phyloP scores from a whole-genome alignment of 768 basidiomycete species.

The Psilocybe subaeruginosa region DNA sequence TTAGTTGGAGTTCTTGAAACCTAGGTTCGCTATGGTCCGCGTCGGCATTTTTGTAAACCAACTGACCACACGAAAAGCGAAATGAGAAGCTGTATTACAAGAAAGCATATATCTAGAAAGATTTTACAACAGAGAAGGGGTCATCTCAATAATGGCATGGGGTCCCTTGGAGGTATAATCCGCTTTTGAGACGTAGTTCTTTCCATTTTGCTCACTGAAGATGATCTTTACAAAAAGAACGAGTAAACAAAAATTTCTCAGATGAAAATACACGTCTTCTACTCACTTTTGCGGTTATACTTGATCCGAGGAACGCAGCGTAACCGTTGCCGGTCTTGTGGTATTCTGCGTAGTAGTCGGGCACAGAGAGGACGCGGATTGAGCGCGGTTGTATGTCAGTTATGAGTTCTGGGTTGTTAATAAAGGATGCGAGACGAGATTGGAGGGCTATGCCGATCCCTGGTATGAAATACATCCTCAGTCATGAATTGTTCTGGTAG shows the following conservation, averaged over 20 bases:
- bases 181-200: constrained; percentile 76
- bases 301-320: constrained; percentile 80
- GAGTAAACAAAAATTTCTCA: not conserved
- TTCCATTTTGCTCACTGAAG: constrained; percentile 69
- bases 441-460: constrained; percentile 72
- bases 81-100: not conserved
- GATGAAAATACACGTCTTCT: not conserved
- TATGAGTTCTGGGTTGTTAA: constrained; percentile 61
- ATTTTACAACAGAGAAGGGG: constrained; percentile 66
- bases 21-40: not conserved
- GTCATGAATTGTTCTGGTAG: not conserved
- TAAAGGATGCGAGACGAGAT: constrained; percentile 66
- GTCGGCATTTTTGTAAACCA: not conserved
- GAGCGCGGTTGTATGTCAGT: constrained; percentile 75
- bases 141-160: constrained; percentile 74
- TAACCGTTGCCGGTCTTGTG: constrained; percentile 82
- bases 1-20: not conserved
- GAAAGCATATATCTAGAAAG: not conserved
- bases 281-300: constrained; percentile 83
- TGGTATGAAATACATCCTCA: constrained; percentile 25
- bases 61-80: not conserved
- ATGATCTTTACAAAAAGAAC: constrained; percentile 53
- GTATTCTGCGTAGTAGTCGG: constrained; percentile 92
- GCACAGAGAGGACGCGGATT: constrained; percentile 66
- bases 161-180: constrained; percentile 80